A percentile compares a stretch with the other conserved stretches of the same genome.
phyloP scores from a whole-genome alignment of 2,329 filamentous ascomycete genomes.

The Ceratocystis smalleyi region DNA sequence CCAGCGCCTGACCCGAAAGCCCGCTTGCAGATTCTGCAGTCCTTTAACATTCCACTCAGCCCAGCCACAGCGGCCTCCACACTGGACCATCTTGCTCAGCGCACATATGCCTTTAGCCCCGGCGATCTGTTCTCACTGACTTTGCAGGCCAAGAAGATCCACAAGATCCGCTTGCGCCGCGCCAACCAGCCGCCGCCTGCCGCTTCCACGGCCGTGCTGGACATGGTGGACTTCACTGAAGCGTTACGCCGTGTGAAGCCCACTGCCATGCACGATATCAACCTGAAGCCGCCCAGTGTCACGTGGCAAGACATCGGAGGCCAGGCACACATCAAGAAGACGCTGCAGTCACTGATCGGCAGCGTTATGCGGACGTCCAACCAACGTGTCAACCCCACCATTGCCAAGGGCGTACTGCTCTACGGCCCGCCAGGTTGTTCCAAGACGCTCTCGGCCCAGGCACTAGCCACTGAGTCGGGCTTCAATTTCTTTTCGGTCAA shows the following conservation, averaged over 20 bases:
- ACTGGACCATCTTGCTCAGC: constrained; percentile 48
- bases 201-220: constrained; percentile 37
- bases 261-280: constrained; percentile 76
- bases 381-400: constrained; percentile 32
- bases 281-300: constrained; percentile 73
- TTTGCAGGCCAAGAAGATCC: constrained; percentile 22
- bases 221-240: constrained; percentile 38
- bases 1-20: constrained; percentile 59
- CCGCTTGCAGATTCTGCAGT: constrained; percentile 58
- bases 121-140: constrained; percentile 57
- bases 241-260: constrained; percentile 59
- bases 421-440: constrained; percentile 91
- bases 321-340: constrained; percentile 56
- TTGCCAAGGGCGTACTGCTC: constrained; percentile 69
- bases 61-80: constrained; percentile 35
- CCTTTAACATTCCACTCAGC: constrained; percentile 35
- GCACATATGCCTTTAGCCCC: constrained; percentile 77
- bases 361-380: constrained; percentile 17
- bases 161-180: constrained; percentile 21
- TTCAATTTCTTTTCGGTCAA: constrained; percentile 93
- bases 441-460: constrained; percentile 84
- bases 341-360: constrained; percentile 36
- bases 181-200: constrained; percentile 18
- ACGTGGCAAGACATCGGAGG: constrained; percentile 81
- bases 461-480: constrained; percentile 75